Evolutionary conservation across 495 filamentous ascomycete species (phyloP).

Genomic region (Hypoxylon rickii): DNA sequence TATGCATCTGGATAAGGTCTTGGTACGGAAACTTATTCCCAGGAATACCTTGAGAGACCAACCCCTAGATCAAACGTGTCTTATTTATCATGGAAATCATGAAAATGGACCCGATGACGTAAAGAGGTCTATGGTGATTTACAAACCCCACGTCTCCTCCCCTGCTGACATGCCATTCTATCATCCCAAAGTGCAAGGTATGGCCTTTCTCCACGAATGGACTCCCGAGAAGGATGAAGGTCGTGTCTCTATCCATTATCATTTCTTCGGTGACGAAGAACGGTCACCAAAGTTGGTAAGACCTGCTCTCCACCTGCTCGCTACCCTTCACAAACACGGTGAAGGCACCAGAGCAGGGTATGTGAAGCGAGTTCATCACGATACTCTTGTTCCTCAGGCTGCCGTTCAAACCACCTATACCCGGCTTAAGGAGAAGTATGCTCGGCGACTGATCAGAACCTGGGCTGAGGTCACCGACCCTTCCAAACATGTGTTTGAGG

Average conservation of each 20-base stretch:
- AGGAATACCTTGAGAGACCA: constrained; percentile 77
- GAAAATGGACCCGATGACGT: constrained; percentile 21
- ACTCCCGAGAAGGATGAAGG: constrained; percentile 44
- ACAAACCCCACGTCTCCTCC: constrained; percentile 70
- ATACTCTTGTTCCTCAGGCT: constrained; percentile 74
- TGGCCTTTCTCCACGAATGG: constrained; percentile 76
- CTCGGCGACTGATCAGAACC: constrained; percentile 60
- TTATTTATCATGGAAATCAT: constrained; percentile 61
- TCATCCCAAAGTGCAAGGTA: constrained; percentile 71
- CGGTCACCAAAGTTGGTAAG: constrained; percentile 62
- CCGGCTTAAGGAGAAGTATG: constrained; percentile 78
- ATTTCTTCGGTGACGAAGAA: constrained; percentile 57
- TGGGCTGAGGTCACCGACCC: constrained; percentile 92
- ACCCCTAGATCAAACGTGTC: constrained; percentile 77
- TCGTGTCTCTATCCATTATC: constrained; percentile 69
- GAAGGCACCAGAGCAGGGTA: constrained; percentile 65
- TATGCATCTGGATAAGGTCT: constrained; percentile 60
- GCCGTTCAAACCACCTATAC: constrained; percentile 79
- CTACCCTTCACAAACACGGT: constrained; percentile 77
- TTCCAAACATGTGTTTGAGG: constrained; percentile 91
- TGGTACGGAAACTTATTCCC: constrained; percentile 78
- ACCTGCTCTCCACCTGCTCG: constrained; percentile 71
- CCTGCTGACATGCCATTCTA: constrained; percentile 78
- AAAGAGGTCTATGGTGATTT: constrained; percentile 67
- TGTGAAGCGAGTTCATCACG: constrained; percentile 75